phyloP scores from a whole-genome alignment of 2,329 filamentous ascomycete genomes.

The Exophiala aquamarina region DNA sequence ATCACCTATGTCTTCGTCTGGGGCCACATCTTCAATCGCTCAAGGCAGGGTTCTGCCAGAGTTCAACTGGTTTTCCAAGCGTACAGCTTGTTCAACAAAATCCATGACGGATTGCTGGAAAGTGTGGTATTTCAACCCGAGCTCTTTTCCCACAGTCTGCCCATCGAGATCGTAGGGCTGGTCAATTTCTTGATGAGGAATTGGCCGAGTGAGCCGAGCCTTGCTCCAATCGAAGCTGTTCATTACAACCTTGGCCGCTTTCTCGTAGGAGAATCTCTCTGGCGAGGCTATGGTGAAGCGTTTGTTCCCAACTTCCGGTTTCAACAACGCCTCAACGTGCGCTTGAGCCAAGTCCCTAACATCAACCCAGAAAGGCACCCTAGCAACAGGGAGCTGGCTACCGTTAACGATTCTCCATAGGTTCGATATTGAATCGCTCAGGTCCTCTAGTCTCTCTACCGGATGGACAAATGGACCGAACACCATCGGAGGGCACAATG shows the following conservation, averaged over 20 bases:
- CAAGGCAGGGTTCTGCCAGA: too few relatives aligned
- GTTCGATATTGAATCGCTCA: conserved; percentile 46
- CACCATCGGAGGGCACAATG: conserved; percentile 46
- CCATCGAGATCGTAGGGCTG: conserved; percentile 10
- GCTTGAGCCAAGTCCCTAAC: conserved; percentile 49
- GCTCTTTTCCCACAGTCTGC: conserved; percentile 7
- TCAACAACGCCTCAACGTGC: conserved; percentile 47
- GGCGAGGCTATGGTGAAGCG: conserved; percentile 43
- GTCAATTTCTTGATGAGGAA: conserved; percentile 6
- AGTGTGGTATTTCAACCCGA: conserved; percentile 8
- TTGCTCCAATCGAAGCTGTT: conserved; percentile 40
- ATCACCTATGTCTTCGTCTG: too few relatives aligned
- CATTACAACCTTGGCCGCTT: conserved; percentile 45
- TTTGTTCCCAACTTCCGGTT: conserved; percentile 39
- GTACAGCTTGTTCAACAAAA: conserved; percentile 5
- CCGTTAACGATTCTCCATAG: conserved; percentile 36
- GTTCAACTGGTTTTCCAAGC: not conserved
- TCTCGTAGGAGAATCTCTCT: conserved; percentile 48
- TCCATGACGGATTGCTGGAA: conserved; percentile 19
- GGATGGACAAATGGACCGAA: conserved; percentile 47
- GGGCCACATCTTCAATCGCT: too few relatives aligned
- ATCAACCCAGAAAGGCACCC: conserved; percentile 59
- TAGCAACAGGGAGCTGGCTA: conserved; percentile 38
- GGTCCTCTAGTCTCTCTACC: conserved; percentile 33
- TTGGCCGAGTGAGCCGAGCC: not conserved